Base-by-base conservation (phyloP, 768 basidiomycete genomes). In the Tricholoma flavovirens region DNA sequence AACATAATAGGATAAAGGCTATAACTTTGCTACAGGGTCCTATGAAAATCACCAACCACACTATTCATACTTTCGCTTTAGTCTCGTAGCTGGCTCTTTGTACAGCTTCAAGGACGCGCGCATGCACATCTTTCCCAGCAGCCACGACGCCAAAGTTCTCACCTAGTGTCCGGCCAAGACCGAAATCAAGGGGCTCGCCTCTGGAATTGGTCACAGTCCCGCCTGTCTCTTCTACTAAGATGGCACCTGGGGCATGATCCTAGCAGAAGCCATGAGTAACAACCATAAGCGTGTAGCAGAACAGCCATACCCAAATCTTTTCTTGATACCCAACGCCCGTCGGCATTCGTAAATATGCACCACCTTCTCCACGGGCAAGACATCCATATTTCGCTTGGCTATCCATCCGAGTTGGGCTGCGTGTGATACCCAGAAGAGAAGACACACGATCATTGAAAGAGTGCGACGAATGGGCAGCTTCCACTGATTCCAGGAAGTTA, bases 381-480 rank as follows among this genome's bases (percentile, higher is more conserved):
- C 86, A 85, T 29, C 87, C 83, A 62, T 98, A 98, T 72, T 98
- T 99, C 1, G 94, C 93, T 69, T 98, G 95, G 67, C 88, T 91
- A 68, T 98, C 96, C 94, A 98, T 97, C 17, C 92, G 78, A 14
- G 84, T 76, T 8, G 90, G 85, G 0, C 79, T 67, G 1, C 80
- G 73, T 15, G 83, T 83, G 54, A 97, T 79, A 1, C 79, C 79
- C 22, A 98, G 75, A 4, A 86, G 62, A 30, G 78, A 64, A 0
- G 89, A 84, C 33, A 98, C 87, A 19, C 77, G 78, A 32, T 83
- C 82, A 65, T 88, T 93, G 70, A 93, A 88, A 2, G 84, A 83
- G 58, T 94, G 90, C n/a, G 93, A 89, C 1, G 91, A 87, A 67
- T 99, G 97, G 0, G 86, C 87, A 3, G 89, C 83, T 67, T 99